Conservation (phyloP, 1,284 basidiomycete genomes). For the Agroathelia rolfsii region DNA sequence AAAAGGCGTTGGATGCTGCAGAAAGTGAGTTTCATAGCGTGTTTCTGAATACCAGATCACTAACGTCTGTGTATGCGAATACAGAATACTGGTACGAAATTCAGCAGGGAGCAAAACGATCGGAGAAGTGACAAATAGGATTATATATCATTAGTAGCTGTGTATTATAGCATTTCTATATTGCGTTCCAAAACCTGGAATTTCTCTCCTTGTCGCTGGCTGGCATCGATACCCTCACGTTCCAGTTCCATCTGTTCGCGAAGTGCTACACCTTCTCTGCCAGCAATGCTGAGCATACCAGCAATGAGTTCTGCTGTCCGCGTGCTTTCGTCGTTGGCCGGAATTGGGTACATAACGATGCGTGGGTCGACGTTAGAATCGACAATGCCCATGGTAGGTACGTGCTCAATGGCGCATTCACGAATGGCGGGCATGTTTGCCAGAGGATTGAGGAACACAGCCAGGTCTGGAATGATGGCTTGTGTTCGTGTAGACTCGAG, state of each 20-base stretch:
- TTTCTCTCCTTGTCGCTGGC: constrained; percentile 4
- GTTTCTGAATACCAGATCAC: constrained; percentile 10
- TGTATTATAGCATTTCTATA: too few species aligned
- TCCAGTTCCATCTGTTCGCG: constrained; percentile 13
- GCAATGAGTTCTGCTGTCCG: constrained; percentile 86
- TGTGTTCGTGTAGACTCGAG: constrained; percentile 44
- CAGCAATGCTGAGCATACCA: constrained; percentile 88
- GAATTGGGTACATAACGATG: constrained; percentile 96
- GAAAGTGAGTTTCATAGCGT: constrained; percentile 57
- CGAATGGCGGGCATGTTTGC: constrained; percentile 77
- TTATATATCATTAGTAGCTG: too few species aligned
- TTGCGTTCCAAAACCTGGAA: too few species aligned
- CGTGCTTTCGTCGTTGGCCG: constrained; percentile 92
- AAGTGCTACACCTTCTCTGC: constrained; percentile 64
- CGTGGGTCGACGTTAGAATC: constrained; percentile 96
- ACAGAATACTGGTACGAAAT: constrained; percentile 61
- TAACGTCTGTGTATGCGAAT: constrained; percentile 5
- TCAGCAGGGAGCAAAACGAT: constrained; percentile 34
- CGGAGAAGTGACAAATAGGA: constrained; percentile 19
- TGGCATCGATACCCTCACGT: constrained; percentile 9
- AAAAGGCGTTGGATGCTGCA: constrained; percentile 79
- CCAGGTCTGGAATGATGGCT: constrained; percentile 75
- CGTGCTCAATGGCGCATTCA: constrained; percentile 76
- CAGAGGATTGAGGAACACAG: constrained; percentile 83
- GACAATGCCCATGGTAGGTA: constrained; percentile 84